Percentiles rank a stretch among this genome's conserved stretches.
phyloP scores from a whole-genome alignment of 306 rosid genomes.

The Vicia villosa region DNA sequence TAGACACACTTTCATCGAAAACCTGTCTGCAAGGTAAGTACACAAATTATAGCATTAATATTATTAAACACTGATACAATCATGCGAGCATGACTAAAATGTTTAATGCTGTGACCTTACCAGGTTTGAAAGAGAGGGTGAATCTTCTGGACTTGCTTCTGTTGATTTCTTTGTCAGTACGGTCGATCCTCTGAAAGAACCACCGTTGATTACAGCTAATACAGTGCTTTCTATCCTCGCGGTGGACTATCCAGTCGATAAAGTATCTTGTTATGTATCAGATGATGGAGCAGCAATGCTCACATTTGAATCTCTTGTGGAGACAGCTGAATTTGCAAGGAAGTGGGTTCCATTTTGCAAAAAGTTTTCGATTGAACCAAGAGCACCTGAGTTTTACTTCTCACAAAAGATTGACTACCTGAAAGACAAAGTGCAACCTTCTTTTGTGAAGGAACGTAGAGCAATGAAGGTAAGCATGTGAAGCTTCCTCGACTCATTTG shows the following conservation, averaged over 20 bases:
- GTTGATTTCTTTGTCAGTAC: slow-evolving; percentile 99
- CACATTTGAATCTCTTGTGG: slow-evolving; percentile 83
- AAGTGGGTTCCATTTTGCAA: slow-evolving; percentile 98
- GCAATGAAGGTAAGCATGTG: slow-evolving; percentile 80
- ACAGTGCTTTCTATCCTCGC: slow-evolving; percentile 99
- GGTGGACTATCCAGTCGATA: slow-evolving; percentile 90
- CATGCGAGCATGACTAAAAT: too few relatives aligned
- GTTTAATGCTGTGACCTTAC: too few relatives aligned
- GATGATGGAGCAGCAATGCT: slow-evolving; percentile 99
- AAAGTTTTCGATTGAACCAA: slow-evolving; percentile 87
- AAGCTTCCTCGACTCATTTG: slow-evolving; percentile 27
- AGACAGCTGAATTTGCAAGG: slow-evolving; percentile 93
- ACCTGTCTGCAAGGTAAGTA: slow-evolving; percentile 80
- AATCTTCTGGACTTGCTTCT: slow-evolving; percentile 73
- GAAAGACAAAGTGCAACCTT: slow-evolving; percentile 93
- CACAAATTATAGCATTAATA: not conserved
- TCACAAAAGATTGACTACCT: slow-evolving; percentile 97
- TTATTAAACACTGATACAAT: too few relatives aligned
- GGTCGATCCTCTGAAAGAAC: slow-evolving; percentile 96
- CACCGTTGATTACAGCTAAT: slow-evolving; percentile 92
- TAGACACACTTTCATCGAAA: slow-evolving; percentile 70
- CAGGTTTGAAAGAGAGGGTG: slow-evolving; percentile 97
- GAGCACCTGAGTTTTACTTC: slow-evolving; percentile 97
- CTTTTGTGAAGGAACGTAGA: slow-evolving; percentile 97
- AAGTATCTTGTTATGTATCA: slow-evolving; percentile 94